Percentiles rank a stretch among this genome's conserved stretches.
Evolutionary conservation across 495 filamentous ascomycete species (phyloP).

Genomic region (Xylaria acuta): DNA sequence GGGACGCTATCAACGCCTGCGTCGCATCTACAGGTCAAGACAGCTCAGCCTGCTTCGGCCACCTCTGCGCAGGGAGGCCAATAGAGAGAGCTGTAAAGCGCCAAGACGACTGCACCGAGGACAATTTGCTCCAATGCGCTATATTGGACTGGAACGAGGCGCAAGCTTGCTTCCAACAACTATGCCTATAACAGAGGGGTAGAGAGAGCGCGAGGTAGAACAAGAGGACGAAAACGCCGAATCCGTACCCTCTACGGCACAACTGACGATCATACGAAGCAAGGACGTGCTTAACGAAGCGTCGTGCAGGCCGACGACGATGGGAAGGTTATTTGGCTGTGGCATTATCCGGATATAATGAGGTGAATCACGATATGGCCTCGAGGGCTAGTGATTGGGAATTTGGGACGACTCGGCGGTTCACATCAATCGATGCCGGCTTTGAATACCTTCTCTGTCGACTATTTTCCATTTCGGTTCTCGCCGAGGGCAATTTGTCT

Average conservation of each 20-base stretch:
- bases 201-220: background rate
- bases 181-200: slow-evolving; percentile 14
- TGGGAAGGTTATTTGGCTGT: background rate
- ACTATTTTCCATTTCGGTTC: background rate
- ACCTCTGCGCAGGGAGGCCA: slow-evolving; percentile 11
- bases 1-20: slow-evolving; percentile 9
- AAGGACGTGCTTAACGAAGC: background rate
- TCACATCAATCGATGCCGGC: background rate
- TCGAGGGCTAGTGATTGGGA: background rate
- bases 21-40: slow-evolving; percentile 9
- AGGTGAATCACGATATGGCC: background rate
- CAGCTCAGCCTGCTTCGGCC: slow-evolving; percentile 9
- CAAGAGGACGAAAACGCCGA: background rate
- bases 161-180: slow-evolving; percentile 18
- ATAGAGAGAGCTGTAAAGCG: slow-evolving; percentile 16
- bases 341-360: background rate
- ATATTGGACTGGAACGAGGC: slow-evolving; percentile 27
- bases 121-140: slow-evolving; percentile 21
- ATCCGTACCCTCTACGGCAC: background rate
- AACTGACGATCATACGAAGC: background rate
- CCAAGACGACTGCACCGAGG: slow-evolving; percentile 21
- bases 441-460: background rate
- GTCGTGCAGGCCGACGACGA: slow-evolving; percentile 9
- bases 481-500: background rate
- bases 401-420: background rate